Evolutionary conservation across 345 rosid species (phyloP).

Genomic region (Arabis hirsuta): DNA sequence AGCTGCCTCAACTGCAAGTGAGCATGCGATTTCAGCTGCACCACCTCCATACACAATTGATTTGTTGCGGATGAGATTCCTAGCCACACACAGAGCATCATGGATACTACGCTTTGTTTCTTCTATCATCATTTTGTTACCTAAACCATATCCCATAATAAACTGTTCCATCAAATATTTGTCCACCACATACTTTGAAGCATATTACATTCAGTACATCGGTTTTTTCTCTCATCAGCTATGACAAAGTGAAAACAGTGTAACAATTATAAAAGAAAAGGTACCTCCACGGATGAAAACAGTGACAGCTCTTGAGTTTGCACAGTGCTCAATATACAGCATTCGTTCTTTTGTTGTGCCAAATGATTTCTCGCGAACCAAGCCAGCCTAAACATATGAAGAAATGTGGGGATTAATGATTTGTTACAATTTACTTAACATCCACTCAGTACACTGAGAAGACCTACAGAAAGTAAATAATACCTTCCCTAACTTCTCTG

Average conservation of each 20-base stretch:
- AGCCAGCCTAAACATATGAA: constrained; percentile 62
- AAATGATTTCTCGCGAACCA: constrained; percentile 64
- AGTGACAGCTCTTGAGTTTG: constrained; percentile 69
- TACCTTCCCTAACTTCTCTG: constrained; percentile 95
- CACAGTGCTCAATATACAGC: constrained; percentile 69
- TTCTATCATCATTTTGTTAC: constrained; percentile 97
- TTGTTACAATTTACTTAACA: not conserved
- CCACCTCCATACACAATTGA: constrained; percentile 98
- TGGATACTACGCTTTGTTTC: constrained; percentile 98
- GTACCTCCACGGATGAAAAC: constrained; percentile 96
- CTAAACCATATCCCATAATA: constrained; percentile 49
- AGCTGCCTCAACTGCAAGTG: constrained; percentile 87
- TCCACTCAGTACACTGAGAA: constrained; percentile 6
- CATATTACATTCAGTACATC: not conserved
- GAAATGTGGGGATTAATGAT: constrained; percentile 1
- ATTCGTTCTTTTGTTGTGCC: constrained; percentile 67
- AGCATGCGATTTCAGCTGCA: constrained; percentile 92
- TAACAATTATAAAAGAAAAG: not conserved
- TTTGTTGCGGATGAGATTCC: constrained; percentile 92
- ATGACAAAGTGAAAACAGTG: not conserved
- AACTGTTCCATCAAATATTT: not conserved
- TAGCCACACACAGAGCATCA: constrained; percentile 92
- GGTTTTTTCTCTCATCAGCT: not conserved
- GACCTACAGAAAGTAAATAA: constrained; percentile 26
- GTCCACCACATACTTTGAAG: constrained; percentile 10